These are phyloP conservation scores for Apiotrichum sp. DNA, from an alignment of 1,284 basidiomycete species.

Conservation along the genomic window DNA sequence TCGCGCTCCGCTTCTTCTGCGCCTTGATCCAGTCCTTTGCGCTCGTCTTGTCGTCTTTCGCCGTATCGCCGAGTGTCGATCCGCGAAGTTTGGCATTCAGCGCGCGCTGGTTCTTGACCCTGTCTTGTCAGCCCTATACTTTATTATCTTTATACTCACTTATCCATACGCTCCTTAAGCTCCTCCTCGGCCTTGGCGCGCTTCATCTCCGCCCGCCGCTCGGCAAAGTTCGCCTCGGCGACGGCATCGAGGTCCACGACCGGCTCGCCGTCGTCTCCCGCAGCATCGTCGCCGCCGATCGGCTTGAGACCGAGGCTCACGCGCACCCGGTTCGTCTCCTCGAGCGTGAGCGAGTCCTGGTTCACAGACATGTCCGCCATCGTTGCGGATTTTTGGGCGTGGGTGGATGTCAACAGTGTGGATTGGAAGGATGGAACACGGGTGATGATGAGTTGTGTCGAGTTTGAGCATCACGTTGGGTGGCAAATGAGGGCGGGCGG, in stretches of 20 bases:
- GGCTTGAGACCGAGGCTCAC: slow-evolving; percentile 90
- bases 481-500: slow-evolving; percentile 13
- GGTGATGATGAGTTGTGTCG: background rate
- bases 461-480: slow-evolving; percentile 8
- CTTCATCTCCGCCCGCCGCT: slow-evolving; percentile 61
- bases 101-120: slow-evolving; percentile 49
- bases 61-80: slow-evolving; percentile 75
- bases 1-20: slow-evolving; percentile 79
- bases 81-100: slow-evolving; percentile 85
- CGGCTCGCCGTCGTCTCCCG: slow-evolving; percentile 13
- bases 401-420: background rate
- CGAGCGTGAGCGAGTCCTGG: slow-evolving; percentile 65
- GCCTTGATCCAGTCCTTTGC: slow-evolving; percentile 81
- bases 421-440: background rate
- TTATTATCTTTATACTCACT: slow-evolving; percentile 58
- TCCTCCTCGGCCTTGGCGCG: slow-evolving; percentile 69
- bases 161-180: slow-evolving; percentile 72
- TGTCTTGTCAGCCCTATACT: background rate
- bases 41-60: slow-evolving; percentile 55
- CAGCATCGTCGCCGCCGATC: slow-evolving; percentile 61
- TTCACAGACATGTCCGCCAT: slow-evolving; percentile 48
- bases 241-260: slow-evolving; percentile 54
- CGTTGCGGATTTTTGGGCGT: background rate
- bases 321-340: slow-evolving; percentile 97
- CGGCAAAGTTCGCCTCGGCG: slow-evolving; percentile 78